A percentile compares a stretch with the other conserved stretches of the same genome.
Evolutionary conservation across 306 rosid species (phyloP).

Genomic region (Adenanthera pavonina): DNA sequence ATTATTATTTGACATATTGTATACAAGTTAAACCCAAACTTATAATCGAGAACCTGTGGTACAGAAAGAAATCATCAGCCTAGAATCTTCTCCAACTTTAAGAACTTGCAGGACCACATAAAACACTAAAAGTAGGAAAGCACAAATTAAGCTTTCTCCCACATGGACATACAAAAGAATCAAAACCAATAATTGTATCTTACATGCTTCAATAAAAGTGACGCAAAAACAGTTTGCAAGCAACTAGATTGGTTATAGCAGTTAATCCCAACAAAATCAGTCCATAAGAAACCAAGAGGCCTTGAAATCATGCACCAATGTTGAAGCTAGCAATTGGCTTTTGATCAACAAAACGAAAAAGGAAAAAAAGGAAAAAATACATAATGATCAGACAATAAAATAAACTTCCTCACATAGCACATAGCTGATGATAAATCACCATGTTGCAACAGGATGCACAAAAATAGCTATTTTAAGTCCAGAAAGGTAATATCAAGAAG

Average conservation of each 20-base stretch:
- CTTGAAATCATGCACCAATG: slow-evolving; percentile 3
- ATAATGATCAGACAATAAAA: neutral
- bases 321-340: slow-evolving; percentile 16
- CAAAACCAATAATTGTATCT: neutral
- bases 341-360: neutral
- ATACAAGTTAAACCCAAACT: neutral
- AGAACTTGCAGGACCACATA: neutral
- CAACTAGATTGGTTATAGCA: neutral
- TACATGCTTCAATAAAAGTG: slow-evolving; percentile 11
- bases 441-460: neutral
- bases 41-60: slow-evolving; percentile 18
- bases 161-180: neutral
- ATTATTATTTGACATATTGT: neutral
- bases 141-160: neutral
- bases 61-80: slow-evolving; percentile 23
- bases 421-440: neutral
- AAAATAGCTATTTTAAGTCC: slow-evolving; percentile 6
- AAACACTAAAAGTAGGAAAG: neutral
- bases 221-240: slow-evolving; percentile 26
- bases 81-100: neutral
- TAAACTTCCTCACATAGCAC: neutral
- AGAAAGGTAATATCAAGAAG: neutral
- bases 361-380: neutral
- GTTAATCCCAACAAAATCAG: neutral
- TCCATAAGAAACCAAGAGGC: slow-evolving; percentile 13